These are phyloP conservation scores for Avena atlantica DNA, from an alignment of 176 grass and related monocot species.

Conservation along the genomic window DNA sequence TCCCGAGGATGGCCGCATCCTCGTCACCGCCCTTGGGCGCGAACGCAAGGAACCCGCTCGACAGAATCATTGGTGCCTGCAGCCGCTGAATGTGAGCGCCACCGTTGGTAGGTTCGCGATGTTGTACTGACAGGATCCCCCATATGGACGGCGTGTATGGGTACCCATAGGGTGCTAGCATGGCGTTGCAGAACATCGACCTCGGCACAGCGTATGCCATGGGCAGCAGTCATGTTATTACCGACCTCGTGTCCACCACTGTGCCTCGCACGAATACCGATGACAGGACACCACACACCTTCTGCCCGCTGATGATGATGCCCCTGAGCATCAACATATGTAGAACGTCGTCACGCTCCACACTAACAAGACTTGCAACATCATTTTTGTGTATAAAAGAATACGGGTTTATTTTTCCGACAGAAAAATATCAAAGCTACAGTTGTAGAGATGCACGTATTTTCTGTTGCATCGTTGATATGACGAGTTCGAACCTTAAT, in stretches of 20 bases:
- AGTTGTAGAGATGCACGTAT: too few species aligned
- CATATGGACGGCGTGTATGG: conserved; percentile 32
- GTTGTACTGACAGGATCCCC: conserved; percentile 55
- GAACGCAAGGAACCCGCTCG: conserved; percentile 82
- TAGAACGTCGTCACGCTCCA: conserved; percentile 63
- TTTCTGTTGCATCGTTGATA: too few species aligned
- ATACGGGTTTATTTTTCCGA: too few species aligned
- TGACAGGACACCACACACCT: conserved; percentile 28
- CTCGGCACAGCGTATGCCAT: conserved; percentile 76
- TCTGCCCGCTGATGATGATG: conserved; percentile 68
- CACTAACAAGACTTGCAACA: neutral
- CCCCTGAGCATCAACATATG: conserved; percentile 57
- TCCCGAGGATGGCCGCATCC: conserved; percentile 64
- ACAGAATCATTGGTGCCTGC: conserved; percentile 57
- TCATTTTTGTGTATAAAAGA: too few species aligned
- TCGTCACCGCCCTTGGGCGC: conserved; percentile 55
- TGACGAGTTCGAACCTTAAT: too few species aligned
- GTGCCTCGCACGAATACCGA: conserved; percentile 60
- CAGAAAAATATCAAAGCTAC: too few species aligned
- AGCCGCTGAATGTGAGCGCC: conserved; percentile 55
- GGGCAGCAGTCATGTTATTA: conserved; percentile 71
- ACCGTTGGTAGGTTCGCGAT: conserved; percentile 57
- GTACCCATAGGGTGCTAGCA: conserved; percentile 53
- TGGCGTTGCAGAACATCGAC: conserved; percentile 55
- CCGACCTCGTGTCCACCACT: conserved; percentile 89